These are phyloP conservation scores for Carnegiea gigantea DNA, from an alignment of 179 eudicot species.

Conservation along the genomic window DNA sequence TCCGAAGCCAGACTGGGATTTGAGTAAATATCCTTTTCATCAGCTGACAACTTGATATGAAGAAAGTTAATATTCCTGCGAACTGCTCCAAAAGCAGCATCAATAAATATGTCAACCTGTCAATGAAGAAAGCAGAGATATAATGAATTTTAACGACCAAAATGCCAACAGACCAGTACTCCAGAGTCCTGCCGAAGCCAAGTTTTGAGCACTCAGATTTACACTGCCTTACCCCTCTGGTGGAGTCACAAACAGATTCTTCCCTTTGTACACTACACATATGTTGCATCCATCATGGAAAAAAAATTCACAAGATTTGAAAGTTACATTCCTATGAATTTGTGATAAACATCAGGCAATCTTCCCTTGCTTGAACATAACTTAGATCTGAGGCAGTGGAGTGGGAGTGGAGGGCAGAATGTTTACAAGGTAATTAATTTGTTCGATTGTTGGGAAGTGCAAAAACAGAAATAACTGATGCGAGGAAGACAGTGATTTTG, in stretches of 20 bases:
- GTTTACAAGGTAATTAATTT: not conserved
- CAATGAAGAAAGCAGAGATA: conserved; percentile 24
- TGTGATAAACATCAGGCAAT: not conserved
- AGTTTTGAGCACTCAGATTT: not conserved
- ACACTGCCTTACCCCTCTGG: not conserved
- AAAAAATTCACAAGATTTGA: not conserved
- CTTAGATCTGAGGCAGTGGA: not conserved
- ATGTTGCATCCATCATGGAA: not conserved
- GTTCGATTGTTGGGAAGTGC: not conserved
- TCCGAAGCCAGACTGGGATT: conserved; percentile 43
- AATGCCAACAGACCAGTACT: not conserved
- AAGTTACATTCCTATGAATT: not conserved
- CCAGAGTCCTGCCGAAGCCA: not conserved
- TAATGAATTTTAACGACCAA: not conserved
- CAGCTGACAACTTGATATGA: conserved; percentile 54
- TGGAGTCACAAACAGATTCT: not conserved
- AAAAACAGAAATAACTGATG: not conserved
- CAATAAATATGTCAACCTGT: conserved; percentile 82
- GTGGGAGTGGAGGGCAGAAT: not conserved
- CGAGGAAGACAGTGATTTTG: not conserved
- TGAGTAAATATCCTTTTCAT: conserved; percentile 28
- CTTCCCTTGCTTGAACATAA: not conserved
- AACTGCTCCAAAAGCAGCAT: conserved; percentile 78
- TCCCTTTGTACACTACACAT: not conserved
- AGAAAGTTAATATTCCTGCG: conserved; percentile 60